A percentile compares a stretch with the other conserved stretches of the same genome.
Evolutionary conservation across 257 asterid species (phyloP).

Genomic region (Sherardia arvensis): DNA sequence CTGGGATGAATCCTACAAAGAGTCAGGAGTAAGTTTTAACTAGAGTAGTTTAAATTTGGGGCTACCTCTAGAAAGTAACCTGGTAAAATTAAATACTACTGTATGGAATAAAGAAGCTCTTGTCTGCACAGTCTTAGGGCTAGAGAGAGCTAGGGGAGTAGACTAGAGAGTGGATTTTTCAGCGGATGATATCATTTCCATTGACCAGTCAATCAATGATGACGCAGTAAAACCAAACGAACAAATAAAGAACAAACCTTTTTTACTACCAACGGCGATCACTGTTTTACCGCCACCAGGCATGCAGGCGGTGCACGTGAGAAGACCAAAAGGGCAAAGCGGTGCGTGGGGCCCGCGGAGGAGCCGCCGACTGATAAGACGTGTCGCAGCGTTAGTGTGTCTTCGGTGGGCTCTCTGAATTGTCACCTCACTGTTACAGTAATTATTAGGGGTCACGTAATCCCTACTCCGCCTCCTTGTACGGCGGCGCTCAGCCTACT

Average conservation of each 20-base stretch:
- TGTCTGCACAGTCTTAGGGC: background rate
- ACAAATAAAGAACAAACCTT: too few relatives aligned
- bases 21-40: too few relatives aligned
- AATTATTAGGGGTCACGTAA: conserved; percentile 38
- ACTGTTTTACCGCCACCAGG: background rate
- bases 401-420: conserved; percentile 13
- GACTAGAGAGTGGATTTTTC: background rate
- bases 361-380: conserved; percentile 65
- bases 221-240: background rate
- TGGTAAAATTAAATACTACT: too few relatives aligned
- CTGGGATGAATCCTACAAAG: too few relatives aligned
- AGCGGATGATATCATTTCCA: background rate
- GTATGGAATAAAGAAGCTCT: background rate
- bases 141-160: background rate
- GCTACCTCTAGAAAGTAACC: too few relatives aligned
- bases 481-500: conserved; percentile 35
- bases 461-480: conserved; percentile 39
- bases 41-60: too few relatives aligned
- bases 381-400: conserved; percentile 27
- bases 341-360: conserved; percentile 9
- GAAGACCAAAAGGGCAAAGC: conserved; percentile 3
- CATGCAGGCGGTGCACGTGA: conserved; percentile 7
- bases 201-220: background rate
- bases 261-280: conserved; percentile 2
- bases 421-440: background rate